Percentiles rank a stretch among this genome's conserved stretches.
Evolutionary conservation across 176 grass and related monocot species (phyloP).

Genomic region (Juncus inflexus): DNA sequence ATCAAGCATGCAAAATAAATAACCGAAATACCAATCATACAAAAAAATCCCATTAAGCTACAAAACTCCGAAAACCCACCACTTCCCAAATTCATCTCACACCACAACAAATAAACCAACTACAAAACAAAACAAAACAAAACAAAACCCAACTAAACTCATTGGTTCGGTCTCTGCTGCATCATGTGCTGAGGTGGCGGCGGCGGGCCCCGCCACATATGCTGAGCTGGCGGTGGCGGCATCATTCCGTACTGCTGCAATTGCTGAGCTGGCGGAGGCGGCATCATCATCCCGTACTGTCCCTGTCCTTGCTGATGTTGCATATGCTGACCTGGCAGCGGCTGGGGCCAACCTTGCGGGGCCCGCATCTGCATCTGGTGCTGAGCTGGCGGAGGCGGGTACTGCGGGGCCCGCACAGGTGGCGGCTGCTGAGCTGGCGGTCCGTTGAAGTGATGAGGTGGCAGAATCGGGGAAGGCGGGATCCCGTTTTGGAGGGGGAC

Average conservation of each 20-base stretch:
- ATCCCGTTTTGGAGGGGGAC: slow-evolving; percentile 1
- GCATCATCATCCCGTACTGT: slow-evolving; percentile 47
- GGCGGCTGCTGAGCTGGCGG: slow-evolving; percentile 36
- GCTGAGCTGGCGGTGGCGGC: slow-evolving; percentile 52
- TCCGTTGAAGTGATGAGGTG: slow-evolving; percentile 63
- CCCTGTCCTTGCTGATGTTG: slow-evolving; percentile 27
- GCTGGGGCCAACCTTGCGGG: slow-evolving; percentile 53
- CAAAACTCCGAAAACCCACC: too few species aligned
- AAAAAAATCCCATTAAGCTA: too few species aligned
- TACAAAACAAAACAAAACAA: background rate
- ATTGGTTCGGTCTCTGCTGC: slow-evolving; percentile 18
- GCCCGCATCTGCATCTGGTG: slow-evolving; percentile 64
- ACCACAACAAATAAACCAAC: too few species aligned
- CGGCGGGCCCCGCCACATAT: slow-evolving; percentile 38
- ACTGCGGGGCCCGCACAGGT: slow-evolving; percentile 36
- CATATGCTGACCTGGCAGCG: slow-evolving; percentile 30
- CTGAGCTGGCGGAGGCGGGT: slow-evolving; percentile 44
- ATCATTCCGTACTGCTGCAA: slow-evolving; percentile 37
- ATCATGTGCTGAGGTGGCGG: slow-evolving; percentile 53
- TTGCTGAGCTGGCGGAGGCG: slow-evolving; percentile 35
- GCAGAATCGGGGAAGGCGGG: background rate
- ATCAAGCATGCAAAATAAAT: too few species aligned
- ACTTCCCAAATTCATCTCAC: too few species aligned
- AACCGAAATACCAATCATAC: too few species aligned
- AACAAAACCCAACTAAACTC: background rate